A percentile compares a stretch with the other conserved stretches of the same genome.
phyloP scores from a whole-genome alignment of 768 basidiomycete species.

The Trametes villosa region DNA sequence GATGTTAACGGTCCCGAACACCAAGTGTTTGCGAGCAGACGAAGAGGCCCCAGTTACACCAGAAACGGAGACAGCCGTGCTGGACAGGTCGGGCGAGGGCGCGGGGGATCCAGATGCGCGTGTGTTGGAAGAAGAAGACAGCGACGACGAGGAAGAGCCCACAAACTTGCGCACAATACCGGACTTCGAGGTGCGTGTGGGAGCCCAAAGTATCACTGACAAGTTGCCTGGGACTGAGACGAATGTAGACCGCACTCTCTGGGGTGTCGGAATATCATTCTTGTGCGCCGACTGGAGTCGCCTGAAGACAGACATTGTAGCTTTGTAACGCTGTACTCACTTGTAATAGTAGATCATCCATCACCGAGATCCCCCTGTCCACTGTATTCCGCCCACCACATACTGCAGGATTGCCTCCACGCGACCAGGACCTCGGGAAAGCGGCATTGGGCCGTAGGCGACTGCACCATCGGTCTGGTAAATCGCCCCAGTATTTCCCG shows the following conservation, averaged over 20 bases:
- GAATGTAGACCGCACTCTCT: constrained; percentile 7
- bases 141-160: neutral
- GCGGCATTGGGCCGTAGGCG: too few species aligned
- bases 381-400: too few species aligned
- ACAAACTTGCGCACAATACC: constrained; percentile 10
- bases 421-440: too few species aligned
- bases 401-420: too few species aligned
- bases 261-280: constrained; percentile 1
- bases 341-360: neutral
- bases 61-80: neutral
- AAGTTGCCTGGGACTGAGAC: neutral
- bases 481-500: too few species aligned
- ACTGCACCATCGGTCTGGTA: too few species aligned
- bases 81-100: neutral
- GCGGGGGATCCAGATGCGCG: too few species aligned
- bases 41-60: neutral
- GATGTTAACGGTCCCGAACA: constrained; percentile 63
- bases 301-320: neutral
- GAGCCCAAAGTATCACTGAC: neutral
- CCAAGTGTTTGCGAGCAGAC: constrained; percentile 17
- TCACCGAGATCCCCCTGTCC: too few species aligned
- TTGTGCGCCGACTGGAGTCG: neutral
- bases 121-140: constrained; percentile 1
- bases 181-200: constrained; percentile 10
- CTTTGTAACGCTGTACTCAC: neutral